Evolutionary conservation across 2,329 filamentous ascomycete genomes (phyloP).

Genomic region (Alternaria tenuissima): DNA sequence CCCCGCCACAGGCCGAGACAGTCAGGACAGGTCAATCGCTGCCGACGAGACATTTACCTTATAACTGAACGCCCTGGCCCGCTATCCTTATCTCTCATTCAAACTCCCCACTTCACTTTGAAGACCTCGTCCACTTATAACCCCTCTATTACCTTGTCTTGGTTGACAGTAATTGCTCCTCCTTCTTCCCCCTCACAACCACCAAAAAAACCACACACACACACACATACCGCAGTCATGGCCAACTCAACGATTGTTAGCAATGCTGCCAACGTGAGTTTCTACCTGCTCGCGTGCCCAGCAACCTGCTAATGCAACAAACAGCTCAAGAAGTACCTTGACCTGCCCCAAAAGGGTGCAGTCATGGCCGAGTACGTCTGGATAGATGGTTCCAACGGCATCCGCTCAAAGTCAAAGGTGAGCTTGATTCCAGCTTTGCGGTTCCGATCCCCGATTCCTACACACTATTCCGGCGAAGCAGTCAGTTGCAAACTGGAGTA

Average conservation of each 20-base stretch:
- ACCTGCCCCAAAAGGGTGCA: constrained; percentile 85
- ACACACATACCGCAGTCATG: constrained; percentile 26
- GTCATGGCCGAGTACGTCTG: constrained; percentile 97
- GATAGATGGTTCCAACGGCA: constrained; percentile 84
- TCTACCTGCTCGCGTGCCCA: constrained; percentile 27
- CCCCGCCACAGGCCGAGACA: constrained; percentile 47
- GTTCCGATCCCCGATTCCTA: constrained; percentile 8
- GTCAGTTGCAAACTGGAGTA: neutral
- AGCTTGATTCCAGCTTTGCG: constrained; percentile 49
- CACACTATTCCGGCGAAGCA: too few relatives aligned
- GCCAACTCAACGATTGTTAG: constrained; percentile 54
- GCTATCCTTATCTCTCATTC: constrained; percentile 36
- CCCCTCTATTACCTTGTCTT: neutral
- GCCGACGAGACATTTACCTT: constrained; percentile 31
- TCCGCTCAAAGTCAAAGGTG: constrained; percentile 96
- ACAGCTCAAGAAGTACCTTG: constrained; percentile 90
- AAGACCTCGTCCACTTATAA: neutral
- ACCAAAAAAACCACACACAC: constrained; percentile 28
- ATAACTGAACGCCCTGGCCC: constrained; percentile 35
- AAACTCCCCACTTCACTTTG: constrained; percentile 18
- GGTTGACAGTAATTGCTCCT: constrained; percentile 5
- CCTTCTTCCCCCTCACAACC: neutral
- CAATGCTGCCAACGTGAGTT: constrained; percentile 59
- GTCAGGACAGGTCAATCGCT: constrained; percentile 12
- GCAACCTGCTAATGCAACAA: constrained; percentile 31